Evolutionary conservation across 176 grass and related monocot genomes (phyloP), one percentile per base, ranked within the genome.

Genomic region (Neostapfia colusana): DNA sequence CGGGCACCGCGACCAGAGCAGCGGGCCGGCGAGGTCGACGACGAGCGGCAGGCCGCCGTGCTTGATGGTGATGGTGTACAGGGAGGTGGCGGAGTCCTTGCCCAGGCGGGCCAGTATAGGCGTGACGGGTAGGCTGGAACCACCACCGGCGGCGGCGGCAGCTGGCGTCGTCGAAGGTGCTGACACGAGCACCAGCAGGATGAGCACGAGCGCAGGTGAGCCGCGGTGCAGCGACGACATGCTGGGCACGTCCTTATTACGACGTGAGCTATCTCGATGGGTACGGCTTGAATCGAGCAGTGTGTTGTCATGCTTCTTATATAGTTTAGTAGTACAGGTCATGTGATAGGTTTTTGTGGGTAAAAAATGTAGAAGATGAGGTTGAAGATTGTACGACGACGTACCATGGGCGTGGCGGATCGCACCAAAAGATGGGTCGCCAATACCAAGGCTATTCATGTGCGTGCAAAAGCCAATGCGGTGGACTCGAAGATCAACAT

Each of bases 41-140:
- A 85, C 59, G 3, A 85, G 68, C 46, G 67, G 75, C 37, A 53
- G 48, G 0, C 54, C 81, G 57, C 65, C 67, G 67, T 38, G 16
- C 20, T 79, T 66, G 83, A 79, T 44, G 56, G 55, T 28, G 82
- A 77, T 34, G 43, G 43, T 78, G 82, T 85, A 79, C 8, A 85
- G 75, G 9, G 74, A 44, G 10, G 58, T 84, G 58, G 58, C 0
- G 13, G 46, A 0, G 24, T 79, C 82, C 82, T 79, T 85, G 36
- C 17, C 25, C 37, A 85, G 12, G 1, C 57, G 75, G 44, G 46
- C 39, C 36, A 78, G 11, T 1, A 85, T 55, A 12, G 75, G 82
- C 42, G 18, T 77, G 10, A 54, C 34, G 13, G 49, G 18, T 8
- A 10, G 31, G 31, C 31, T 31, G 31, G 31, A 31, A 31, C 31